Evolutionary conservation across 108 stramenopile genomes (phyloP).

Genomic region (Pseudonitzschia multiseries): DNA sequence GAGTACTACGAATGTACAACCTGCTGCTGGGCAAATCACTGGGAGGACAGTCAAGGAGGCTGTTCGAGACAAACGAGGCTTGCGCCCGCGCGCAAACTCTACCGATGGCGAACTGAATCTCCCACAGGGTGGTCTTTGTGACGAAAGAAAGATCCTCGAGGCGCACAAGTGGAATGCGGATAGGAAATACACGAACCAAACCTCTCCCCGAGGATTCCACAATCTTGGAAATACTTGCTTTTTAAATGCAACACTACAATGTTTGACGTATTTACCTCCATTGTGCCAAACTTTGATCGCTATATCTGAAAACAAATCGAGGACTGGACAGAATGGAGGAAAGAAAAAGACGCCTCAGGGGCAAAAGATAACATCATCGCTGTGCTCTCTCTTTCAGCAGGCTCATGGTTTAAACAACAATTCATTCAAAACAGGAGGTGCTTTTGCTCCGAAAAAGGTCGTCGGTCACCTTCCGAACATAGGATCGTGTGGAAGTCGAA

Average conservation of each 20-base stretch:
- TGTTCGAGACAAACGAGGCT: conserved; percentile 63
- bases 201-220: conserved; percentile 68
- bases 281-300: conserved; percentile 77
- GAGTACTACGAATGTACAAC: not conserved
- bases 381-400: conserved; percentile 53
- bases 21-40: conserved; percentile 31
- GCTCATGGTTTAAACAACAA: conserved; percentile 45
- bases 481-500: conserved; percentile 45
- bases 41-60: conserved; percentile 76
- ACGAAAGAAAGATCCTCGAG: conserved; percentile 61
- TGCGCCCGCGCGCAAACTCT: conserved; percentile 76
- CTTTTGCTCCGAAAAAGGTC: conserved; percentile 71
- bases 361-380: conserved; percentile 53
- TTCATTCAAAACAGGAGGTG: conserved; percentile 13
- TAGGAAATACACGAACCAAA: conserved; percentile 27
- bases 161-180: conserved; percentile 59
- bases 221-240: conserved; percentile 98
- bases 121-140: conserved; percentile 80
- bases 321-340: conserved; percentile 25
- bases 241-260: conserved; percentile 93
- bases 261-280: conserved; percentile 83
- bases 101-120: conserved; percentile 79
- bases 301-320: conserved; percentile 38
- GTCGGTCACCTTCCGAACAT: conserved; percentile 65
- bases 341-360: conserved; percentile 41